Percentiles rank a stretch among this genome's conserved stretches.
Evolutionary conservation across 208 protist species (phyloP).

Genomic region (Willaertia magna): DNA sequence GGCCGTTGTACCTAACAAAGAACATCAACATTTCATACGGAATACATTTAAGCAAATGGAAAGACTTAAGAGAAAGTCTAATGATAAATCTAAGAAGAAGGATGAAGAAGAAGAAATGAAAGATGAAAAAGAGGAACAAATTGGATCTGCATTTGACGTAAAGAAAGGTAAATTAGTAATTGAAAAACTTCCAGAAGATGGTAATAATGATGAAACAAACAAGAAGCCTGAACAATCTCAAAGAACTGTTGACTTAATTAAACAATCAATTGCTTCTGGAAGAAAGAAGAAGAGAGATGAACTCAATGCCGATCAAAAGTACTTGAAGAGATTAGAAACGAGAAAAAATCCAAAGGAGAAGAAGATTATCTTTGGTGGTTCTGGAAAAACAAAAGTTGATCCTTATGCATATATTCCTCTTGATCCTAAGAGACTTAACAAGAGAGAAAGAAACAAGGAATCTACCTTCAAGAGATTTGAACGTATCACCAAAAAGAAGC

Average conservation of each 20-base stretch:
- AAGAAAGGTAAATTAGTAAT: background rate
- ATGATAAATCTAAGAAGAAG: background rate
- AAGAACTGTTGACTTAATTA: background rate
- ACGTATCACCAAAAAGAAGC: background rate
- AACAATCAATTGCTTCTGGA: background rate
- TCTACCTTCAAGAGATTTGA: background rate
- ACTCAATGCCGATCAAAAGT: background rate
- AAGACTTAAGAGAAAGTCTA: background rate
- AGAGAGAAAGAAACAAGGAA: background rate
- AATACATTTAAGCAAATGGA: background rate
- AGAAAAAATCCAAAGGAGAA: background rate
- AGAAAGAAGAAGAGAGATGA: background rate
- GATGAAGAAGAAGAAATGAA: background rate
- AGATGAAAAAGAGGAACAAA: background rate
- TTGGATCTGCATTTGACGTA: background rate
- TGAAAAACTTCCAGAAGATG: background rate
- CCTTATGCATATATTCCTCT: slow-evolving; percentile 11
- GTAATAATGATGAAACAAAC: background rate
- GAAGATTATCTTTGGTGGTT: background rate
- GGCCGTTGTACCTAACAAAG: background rate
- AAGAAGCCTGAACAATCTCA: background rate
- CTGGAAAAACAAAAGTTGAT: background rate
- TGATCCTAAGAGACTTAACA: background rate
- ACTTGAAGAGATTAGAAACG: background rate
- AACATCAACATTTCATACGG: background rate